Evolutionary conservation across 2,329 filamentous ascomycete genomes (phyloP), one percentile per base, ranked within the genome.

Genomic region (Diaporthe ilicicola): DNA sequence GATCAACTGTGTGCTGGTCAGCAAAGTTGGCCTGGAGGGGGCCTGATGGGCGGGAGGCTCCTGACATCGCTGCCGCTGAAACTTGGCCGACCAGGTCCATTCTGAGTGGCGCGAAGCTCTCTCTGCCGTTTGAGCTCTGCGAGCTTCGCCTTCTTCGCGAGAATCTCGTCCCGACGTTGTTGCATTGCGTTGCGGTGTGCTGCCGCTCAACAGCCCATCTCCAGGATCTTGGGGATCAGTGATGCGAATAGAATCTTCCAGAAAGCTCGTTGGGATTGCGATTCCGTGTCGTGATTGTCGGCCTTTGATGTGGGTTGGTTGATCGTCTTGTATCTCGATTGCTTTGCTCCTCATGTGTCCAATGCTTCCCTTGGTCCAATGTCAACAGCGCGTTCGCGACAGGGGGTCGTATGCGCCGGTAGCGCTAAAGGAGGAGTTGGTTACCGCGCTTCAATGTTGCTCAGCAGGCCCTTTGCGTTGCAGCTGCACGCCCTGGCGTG

Each of bases 81-180:
- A 79, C 90, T 93, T 78, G 91, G 88, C 75, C 94, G 90, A 76
- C 86, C 90, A 73, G 88, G 88, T 72, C 87, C 89, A 76, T 93
- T 90, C 80, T 97, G 93, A 79, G 89, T 93, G 74, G 93, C 90
- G 72, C 95, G 89, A 76, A 95, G 85, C 81, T 97, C 94, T 77
- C 96, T 90, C 84, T 98, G 94, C 73, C 93, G 90, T 85, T 97
- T 98, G 75, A 99, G 89, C 87, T 98, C 96, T 62, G 94, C 95
- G 77, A 99, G 94, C 87, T 96, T 98, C 74, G 95, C 95, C 86
- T 94, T 95, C 85, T 99, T 99, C 76, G 94, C 95, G 77, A 96
- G 86, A 76, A 99, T 97, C 86, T 99, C 96, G 86, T 97, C 94
- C 85, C 94, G 93, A 77, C 95, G 92, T 87, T 95, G 92, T 84